A percentile compares a stretch with the other conserved stretches of the same genome.
phyloP scores from a whole-genome alignment of 2,329 filamentous ascomycete species.

The Fusarium chuoi region DNA sequence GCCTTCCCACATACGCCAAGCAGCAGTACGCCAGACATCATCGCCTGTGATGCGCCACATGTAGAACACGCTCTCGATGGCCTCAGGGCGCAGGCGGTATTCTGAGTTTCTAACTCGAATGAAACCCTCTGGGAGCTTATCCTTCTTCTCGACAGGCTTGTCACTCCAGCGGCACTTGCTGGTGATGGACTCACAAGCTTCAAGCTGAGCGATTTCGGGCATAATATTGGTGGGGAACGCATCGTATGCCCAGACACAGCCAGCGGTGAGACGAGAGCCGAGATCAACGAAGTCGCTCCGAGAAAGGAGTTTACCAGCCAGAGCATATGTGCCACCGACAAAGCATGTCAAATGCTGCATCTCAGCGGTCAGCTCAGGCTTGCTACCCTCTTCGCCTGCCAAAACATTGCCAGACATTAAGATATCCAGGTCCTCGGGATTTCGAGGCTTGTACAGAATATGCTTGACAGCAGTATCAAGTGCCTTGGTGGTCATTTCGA shows the following conservation, averaged over 20 bases:
- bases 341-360: conserved; percentile 76
- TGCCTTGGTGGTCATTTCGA: conserved; percentile 70
- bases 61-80: conserved; percentile 63
- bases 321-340: conserved; percentile 74
- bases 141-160: conserved; percentile 37
- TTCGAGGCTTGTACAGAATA: conserved; percentile 76
- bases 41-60: conserved; percentile 63
- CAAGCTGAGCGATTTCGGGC: conserved; percentile 59
- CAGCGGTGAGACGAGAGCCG: conserved; percentile 60
- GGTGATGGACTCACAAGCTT: conserved; percentile 50
- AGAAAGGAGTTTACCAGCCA: conserved; percentile 71
- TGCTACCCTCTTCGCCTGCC: conserved; percentile 38
- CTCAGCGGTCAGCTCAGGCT: conserved; percentile 47
- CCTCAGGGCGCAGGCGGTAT: conserved; percentile 60
- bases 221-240: conserved; percentile 62
- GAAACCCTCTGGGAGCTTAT: conserved; percentile 64
- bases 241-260: conserved; percentile 66
- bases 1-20: conserved; percentile 60
- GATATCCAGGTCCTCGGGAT: conserved; percentile 67
- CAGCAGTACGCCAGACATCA: conserved; percentile 54
- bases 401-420: conserved; percentile 63
- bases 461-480: conserved; percentile 70
- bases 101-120: conserved; percentile 58
- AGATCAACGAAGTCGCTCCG: conserved; percentile 58
- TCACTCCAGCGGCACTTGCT: conserved; percentile 52